phyloP scores from a whole-genome alignment of 345 rosid species.

The Punica granatum region DNA sequence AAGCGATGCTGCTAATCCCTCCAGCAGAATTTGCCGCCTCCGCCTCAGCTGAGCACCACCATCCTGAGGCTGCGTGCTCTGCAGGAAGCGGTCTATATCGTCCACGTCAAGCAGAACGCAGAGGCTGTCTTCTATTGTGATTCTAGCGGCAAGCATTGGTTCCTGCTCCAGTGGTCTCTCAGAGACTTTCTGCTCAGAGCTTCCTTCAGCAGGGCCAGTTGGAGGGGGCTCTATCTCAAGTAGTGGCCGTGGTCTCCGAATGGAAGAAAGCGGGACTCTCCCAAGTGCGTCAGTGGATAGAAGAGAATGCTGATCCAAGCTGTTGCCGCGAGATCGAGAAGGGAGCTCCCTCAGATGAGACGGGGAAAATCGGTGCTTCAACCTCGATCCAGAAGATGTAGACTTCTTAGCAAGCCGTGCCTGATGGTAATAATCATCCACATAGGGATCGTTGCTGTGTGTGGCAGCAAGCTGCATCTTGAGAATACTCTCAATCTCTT shows the following conservation, averaged over 20 bases:
- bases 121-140: constrained; percentile 76
- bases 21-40: constrained; percentile 62
- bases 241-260: constrained; percentile 63
- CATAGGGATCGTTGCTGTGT: constrained; percentile 72
- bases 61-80: constrained; percentile 65
- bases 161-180: constrained; percentile 88
- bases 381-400: constrained; percentile 39
- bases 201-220: constrained; percentile 44
- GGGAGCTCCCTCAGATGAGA: constrained; percentile 70
- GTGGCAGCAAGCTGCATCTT: constrained; percentile 92
- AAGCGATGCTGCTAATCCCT: constrained; percentile 80
- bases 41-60: constrained; percentile 73
- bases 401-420: constrained; percentile 65
- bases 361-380: constrained; percentile 61
- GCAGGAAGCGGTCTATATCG: constrained; percentile 76
- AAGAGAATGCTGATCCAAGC: constrained; percentile 54
- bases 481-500: constrained; percentile 92
- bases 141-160: constrained; percentile 95
- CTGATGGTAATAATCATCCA: constrained; percentile 94
- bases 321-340: constrained; percentile 63
- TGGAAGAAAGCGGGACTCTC: constrained; percentile 47
- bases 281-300: constrained; percentile 53
- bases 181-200: constrained; percentile 38
- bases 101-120: constrained; percentile 73
- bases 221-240: constrained; percentile 60